Base-by-base conservation (phyloP, 192 early-diverging fungal genomes). In the Bifiguratus adelaidae region DNA sequence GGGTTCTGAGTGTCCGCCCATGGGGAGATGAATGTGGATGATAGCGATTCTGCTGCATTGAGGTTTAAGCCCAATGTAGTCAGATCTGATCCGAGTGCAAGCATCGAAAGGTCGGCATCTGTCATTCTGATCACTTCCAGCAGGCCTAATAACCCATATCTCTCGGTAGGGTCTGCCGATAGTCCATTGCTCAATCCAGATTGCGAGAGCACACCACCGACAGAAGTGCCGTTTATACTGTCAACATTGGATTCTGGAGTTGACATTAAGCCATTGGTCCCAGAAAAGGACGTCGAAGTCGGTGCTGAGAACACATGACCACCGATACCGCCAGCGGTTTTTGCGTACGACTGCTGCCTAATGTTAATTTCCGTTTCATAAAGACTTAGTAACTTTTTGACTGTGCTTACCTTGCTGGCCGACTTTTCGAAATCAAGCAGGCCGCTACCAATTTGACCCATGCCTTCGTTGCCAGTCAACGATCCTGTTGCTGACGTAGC, bases 81-180 rank as follows among this genome's bases (percentile, higher is more conserved):
- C 41, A 95, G 67, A 65, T 98, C 92, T 55, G 77, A 77, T 1
- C 92, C 95, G n/a, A 92, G 76, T 22, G 88, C 83, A 49, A 93
- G 70, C 63, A 85, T 85, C 24, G 78, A 84, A 30, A 68, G 60
- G 60, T 86, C 86, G 20, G 77, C 79, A 61, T 88, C 81, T 7
- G 77, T 73, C 72, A 82, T 76, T 23, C 86, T 72, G 43, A 93
- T 82, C 28, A 89, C 77, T 35, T 82, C 81, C 45, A 96, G 65
- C 37, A 98, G 71, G n/a, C 92, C 92, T 30, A 88, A 67, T 50
- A 97, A 70, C 2, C 88, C 89, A 57, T 76, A 90, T 34, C 76
- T 75, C 60, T 93, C 83, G 24, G 60, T 38, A 0, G 44, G 28
- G 16, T 20, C 32, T 11, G 29, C 44, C 25, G 38, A 43, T 21